A percentile compares a stretch with the other conserved stretches of the same genome.
Conservation (phyloP, 2,329 filamentous ascomycete species). For the Alternaria sp. region DNA sequence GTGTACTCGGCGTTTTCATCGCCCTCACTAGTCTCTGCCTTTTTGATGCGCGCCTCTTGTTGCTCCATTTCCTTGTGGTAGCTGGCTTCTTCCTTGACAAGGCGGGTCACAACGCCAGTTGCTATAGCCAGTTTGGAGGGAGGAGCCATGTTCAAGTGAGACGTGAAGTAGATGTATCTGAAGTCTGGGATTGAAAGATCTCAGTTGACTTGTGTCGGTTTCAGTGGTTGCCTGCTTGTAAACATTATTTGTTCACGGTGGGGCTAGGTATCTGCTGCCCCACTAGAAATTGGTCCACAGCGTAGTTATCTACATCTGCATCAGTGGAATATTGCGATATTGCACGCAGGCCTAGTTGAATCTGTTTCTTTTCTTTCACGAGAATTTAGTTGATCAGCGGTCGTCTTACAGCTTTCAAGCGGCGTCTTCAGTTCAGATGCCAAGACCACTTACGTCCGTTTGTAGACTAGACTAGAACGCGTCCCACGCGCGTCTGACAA, state of each 20-base stretch:
- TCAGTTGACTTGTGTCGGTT: not conserved
- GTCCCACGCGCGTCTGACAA: constrained; percentile 36
- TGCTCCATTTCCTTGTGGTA: constrained; percentile 86
- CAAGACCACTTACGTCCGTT: constrained; percentile 22
- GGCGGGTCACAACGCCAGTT: constrained; percentile 78
- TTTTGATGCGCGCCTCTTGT: constrained; percentile 75
- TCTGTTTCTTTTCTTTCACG: not conserved
- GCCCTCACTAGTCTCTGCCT: constrained; percentile 68
- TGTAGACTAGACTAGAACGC: constrained; percentile 34
- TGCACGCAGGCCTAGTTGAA: not conserved
- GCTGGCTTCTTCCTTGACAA: constrained; percentile 89
- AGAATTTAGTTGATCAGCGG: too few relatives aligned
- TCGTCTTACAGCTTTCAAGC: not conserved
- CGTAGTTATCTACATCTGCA: not conserved
- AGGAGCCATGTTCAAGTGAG: constrained; percentile 69
- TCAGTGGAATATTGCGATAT: not conserved
- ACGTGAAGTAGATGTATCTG: not conserved
- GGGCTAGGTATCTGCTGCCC: constrained; percentile 20
- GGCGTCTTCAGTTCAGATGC: not conserved
- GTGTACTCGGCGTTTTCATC: constrained; percentile 80
- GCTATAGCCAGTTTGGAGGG: constrained; percentile 80
- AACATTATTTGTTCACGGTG: constrained; percentile 30
- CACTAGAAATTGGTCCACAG: constrained; percentile 12
- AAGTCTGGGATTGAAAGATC: not conserved
- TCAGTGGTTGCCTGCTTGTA: constrained; percentile 25